Percentiles rank a stretch among this genome's conserved stretches.
These are phyloP conservation scores for Phialophora macrospora DNA, from an alignment of 2,329 filamentous ascomycete genomes.

Conservation along the genomic window DNA sequence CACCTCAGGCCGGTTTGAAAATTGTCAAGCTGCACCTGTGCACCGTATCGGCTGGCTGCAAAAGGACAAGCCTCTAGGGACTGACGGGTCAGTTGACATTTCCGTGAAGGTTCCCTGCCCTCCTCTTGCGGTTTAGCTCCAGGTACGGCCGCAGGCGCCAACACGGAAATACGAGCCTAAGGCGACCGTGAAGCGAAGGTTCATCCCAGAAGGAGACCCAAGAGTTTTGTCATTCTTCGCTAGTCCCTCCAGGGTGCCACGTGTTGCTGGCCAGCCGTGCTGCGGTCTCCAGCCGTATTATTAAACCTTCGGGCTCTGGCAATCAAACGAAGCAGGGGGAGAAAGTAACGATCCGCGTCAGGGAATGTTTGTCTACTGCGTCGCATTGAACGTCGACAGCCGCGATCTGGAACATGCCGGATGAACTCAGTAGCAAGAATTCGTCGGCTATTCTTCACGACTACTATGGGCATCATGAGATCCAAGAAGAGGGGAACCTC, in stretches of 20 bases:
- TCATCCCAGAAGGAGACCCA: conserved; percentile 14
- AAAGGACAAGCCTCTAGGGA: conserved; percentile 18
- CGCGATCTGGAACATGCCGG: not conserved
- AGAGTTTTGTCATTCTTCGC: conserved; percentile 18
- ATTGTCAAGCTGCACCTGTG: conserved; percentile 2
- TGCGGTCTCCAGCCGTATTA: not conserved
- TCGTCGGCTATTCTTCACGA: not conserved
- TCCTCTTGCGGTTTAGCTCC: conserved; percentile 24
- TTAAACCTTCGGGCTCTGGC: conserved; percentile 7
- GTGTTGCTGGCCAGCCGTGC: conserved; percentile 11
- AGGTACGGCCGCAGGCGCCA: conserved; percentile 31
- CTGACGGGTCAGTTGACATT: conserved; percentile 13
- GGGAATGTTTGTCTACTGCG: conserved; percentile 1
- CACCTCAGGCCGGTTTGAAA: conserved; percentile 13
- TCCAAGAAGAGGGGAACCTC: conserved; percentile 6
- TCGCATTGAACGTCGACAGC: conserved; percentile 11
- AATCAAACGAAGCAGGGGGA: conserved; percentile 24
- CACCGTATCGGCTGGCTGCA: conserved; percentile 12
- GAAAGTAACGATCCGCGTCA: not conserved
- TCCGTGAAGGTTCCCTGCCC: conserved; percentile 24
- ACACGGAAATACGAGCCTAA: conserved; percentile 12
- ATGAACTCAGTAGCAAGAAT: not conserved
- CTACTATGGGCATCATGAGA: conserved; percentile 3
- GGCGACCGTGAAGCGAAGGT: not conserved
- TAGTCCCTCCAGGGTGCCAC: conserved; percentile 7